Conservation (phyloP, 306 rosid species). For the Acacia acuminata region DNA sequence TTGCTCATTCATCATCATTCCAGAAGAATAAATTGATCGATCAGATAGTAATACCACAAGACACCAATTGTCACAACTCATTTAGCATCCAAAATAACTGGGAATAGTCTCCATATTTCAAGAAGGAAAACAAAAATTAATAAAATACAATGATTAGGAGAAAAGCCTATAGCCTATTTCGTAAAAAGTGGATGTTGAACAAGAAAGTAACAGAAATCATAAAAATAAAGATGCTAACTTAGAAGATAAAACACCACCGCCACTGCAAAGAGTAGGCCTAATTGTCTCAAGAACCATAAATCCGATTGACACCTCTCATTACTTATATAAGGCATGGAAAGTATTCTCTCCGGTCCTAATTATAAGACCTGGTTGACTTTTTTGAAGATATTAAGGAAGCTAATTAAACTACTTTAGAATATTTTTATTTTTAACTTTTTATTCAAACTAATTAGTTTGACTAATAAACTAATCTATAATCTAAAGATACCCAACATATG, state of each 20-base stretch:
- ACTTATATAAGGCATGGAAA: background rate
- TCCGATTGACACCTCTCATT: slow-evolving; percentile 1
- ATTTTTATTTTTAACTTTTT: too few species aligned
- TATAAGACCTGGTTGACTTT: too few species aligned
- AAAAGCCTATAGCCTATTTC: background rate
- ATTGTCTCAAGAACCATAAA: background rate
- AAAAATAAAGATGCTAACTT: background rate
- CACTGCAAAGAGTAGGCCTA: background rate
- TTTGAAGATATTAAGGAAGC: too few species aligned
- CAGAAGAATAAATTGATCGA: background rate
- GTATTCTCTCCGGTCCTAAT: too few species aligned
- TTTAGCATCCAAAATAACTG: slow-evolving; percentile 16
- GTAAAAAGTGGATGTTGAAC: background rate
- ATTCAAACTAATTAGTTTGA: too few species aligned
- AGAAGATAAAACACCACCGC: background rate
- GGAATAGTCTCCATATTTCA: background rate
- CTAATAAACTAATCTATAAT: too few species aligned
- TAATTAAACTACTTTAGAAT: too few species aligned
- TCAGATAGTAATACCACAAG: background rate
- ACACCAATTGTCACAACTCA: background rate
- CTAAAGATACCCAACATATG: too few species aligned
- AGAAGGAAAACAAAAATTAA: slow-evolving; percentile 2
- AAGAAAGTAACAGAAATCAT: background rate
- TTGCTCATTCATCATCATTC: slow-evolving; percentile 15
- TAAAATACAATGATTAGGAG: background rate